Evolutionary conservation across 2,329 filamentous ascomycete species (phyloP).

Genomic region (Phyllachora maydis): DNA sequence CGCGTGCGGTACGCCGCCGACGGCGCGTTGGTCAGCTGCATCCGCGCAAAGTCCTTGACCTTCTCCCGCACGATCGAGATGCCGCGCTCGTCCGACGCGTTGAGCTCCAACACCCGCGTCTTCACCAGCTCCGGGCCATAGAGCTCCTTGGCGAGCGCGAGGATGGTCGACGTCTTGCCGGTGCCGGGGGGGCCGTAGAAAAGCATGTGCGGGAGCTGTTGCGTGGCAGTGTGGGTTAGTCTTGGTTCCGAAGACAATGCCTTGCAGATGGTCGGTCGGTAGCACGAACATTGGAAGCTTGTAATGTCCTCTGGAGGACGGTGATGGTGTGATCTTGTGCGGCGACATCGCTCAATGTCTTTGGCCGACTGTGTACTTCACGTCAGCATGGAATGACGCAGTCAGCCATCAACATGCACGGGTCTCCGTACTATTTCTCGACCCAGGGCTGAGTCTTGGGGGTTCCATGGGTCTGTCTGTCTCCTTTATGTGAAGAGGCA

Average conservation of each 20-base stretch:
- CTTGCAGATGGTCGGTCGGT: constrained; percentile 1
- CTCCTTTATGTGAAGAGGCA: constrained; percentile 42
- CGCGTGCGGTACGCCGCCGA: constrained; percentile 44
- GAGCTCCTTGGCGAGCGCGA: constrained; percentile 90
- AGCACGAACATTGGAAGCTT: constrained; percentile 63
- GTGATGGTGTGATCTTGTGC: constrained; percentile 95
- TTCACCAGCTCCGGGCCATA: constrained; percentile 91
- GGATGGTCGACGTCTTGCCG: constrained; percentile 93
- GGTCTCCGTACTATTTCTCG: constrained; percentile 88
- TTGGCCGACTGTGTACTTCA: constrained; percentile 49
- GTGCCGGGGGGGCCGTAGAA: constrained; percentile 97
- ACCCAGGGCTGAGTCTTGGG: constrained; percentile 79
- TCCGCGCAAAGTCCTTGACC: constrained; percentile 93
- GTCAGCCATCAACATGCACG: too few species aligned
- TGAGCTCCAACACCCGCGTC: constrained; percentile 90
- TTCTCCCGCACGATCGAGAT: constrained; percentile 95
- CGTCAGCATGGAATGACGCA: too few species aligned
- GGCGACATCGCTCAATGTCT: constrained; percentile 82
- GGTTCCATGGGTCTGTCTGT: constrained; percentile 39
- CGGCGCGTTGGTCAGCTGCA: constrained; percentile 65
- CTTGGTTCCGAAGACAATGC: neutral
- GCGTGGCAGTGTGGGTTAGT: constrained; percentile 1
- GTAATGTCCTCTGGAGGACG: constrained; percentile 76
- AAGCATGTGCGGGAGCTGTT: constrained; percentile 85
- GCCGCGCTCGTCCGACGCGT: constrained; percentile 95